phyloP scores from a whole-genome alignment of 2,329 filamentous ascomycete genomes.

The Ophiostoma pallidulum region DNA sequence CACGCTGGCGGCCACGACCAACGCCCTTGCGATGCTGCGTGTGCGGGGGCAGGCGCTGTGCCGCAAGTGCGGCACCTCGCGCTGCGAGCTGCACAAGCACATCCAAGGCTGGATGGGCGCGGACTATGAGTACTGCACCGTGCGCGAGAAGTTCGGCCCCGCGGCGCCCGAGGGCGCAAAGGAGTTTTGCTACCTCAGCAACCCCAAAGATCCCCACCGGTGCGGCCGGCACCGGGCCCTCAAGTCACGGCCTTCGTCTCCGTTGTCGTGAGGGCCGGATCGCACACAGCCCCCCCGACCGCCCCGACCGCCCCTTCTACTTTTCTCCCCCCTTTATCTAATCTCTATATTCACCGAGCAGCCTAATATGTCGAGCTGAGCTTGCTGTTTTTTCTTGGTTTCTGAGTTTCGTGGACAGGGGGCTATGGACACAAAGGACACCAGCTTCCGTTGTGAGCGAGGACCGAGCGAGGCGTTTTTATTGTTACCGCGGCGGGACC shows the following conservation, averaged over 20 bases:
- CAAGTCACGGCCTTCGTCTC: constrained; percentile 19
- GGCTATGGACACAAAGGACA: too few relatives aligned
- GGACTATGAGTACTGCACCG: constrained; percentile 49
- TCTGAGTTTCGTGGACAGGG: too few relatives aligned
- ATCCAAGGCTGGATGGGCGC: constrained; percentile 50
- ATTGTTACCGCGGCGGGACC: constrained; percentile 6
- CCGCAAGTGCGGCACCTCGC: constrained; percentile 49
- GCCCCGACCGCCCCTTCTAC: too few relatives aligned
- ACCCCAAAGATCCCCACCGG: constrained; percentile 46
- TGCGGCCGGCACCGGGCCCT: constrained; percentile 46
- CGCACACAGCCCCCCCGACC: too few relatives aligned
- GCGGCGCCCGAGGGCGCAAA: constrained; percentile 37
- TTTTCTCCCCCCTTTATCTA: too few relatives aligned
- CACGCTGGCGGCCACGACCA: constrained; percentile 11
- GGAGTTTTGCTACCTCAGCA: constrained; percentile 49
- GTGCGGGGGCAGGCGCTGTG: constrained; percentile 52
- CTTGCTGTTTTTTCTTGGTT: too few relatives aligned
- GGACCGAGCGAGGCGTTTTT: background rate
- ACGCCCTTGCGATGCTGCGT: constrained; percentile 36
- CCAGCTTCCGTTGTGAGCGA: too few relatives aligned
- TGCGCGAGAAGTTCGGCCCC: constrained; percentile 47
- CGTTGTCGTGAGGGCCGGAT: background rate
- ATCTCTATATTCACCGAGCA: too few relatives aligned
- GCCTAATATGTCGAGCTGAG: too few relatives aligned
- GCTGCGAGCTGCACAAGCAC: constrained; percentile 55